Evolutionary conservation across 116 monocot genomes (phyloP).

Genomic region (Cymodocea nodosa): DNA sequence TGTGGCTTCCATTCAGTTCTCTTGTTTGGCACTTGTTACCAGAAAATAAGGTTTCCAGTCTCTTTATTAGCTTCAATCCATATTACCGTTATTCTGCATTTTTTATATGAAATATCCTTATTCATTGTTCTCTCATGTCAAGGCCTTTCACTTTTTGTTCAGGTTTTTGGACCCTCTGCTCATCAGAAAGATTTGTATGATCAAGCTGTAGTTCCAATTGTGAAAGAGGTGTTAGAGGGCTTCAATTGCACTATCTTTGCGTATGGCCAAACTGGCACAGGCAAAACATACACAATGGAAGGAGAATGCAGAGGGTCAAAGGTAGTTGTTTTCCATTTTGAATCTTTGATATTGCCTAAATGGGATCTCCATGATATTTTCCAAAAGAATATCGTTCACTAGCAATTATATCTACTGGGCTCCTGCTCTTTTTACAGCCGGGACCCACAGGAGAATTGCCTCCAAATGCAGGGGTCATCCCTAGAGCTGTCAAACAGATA

Average conservation of each 20-base stretch:
- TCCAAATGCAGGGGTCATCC: slow-evolving; percentile 86
- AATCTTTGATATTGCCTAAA: too few species aligned
- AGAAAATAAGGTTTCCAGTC: too few species aligned
- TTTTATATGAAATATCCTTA: background rate
- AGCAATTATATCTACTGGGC: too few species aligned
- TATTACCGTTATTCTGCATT: background rate
- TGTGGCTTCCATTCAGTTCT: too few species aligned
- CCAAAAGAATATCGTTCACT: too few species aligned
- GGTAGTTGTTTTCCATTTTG: slow-evolving; percentile 16
- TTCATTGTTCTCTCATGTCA: background rate
- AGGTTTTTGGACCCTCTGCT: slow-evolving; percentile 95
- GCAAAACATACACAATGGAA: slow-evolving; percentile 97
- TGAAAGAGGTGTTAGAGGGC: slow-evolving; percentile 92
- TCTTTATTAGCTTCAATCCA: background rate
- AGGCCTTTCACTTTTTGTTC: background rate
- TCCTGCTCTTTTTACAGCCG: slow-evolving; percentile 29
- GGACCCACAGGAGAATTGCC: slow-evolving; percentile 65
- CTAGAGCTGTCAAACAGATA: slow-evolving; percentile 91
- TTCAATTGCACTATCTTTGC: slow-evolving; percentile 99
- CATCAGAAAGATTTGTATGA: slow-evolving; percentile 78
- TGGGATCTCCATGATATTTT: too few species aligned
- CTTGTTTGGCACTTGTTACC: too few species aligned
- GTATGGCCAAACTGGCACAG: slow-evolving; percentile 96
- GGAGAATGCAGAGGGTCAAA: slow-evolving; percentile 77
- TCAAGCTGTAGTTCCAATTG: slow-evolving; percentile 86